phyloP scores from a whole-genome alignment of 768 basidiomycete species.

The Exidia glandulosa region DNA sequence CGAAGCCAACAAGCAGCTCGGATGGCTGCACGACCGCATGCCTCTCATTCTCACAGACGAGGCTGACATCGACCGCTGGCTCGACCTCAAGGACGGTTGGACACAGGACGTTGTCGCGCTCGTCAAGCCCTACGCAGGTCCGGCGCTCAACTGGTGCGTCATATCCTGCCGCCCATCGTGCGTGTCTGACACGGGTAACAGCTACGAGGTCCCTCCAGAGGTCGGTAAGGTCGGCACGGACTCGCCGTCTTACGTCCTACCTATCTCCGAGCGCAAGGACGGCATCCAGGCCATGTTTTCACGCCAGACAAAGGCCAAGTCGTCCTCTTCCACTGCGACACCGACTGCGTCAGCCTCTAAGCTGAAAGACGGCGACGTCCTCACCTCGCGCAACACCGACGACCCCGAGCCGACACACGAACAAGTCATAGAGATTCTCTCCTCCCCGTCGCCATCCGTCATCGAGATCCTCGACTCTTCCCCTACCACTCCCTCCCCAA shows the following conservation, averaged over 20 bases:
- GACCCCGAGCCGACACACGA: too few relatives aligned
- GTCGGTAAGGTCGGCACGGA: conserved; percentile 85
- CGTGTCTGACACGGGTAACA: too few relatives aligned
- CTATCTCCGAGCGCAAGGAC: conserved; percentile 67
- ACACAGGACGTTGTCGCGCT: conserved; percentile 44
- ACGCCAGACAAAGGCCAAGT: conserved; percentile 25
- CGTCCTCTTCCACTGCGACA: not conserved
- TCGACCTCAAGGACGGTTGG: conserved; percentile 68
- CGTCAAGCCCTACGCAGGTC: conserved; percentile 49
- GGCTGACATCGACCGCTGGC: conserved; percentile 59
- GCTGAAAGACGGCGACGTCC: not conserved
- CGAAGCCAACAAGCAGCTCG: conserved; percentile 50
- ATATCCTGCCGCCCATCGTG: too few relatives aligned
- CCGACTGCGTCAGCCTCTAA: not conserved
- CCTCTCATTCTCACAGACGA: conserved; percentile 64
- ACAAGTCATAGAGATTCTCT: too few relatives aligned
- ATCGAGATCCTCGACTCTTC: not conserved
- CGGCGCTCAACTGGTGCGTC: conserved; percentile 63
- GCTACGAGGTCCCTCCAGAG: conserved; percentile 83
- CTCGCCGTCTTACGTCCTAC: conserved; percentile 71
- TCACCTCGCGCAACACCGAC: not conserved
- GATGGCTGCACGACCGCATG: conserved; percentile 87
- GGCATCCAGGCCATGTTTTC: conserved; percentile 79
- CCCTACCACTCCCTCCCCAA: not conserved
- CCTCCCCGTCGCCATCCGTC: too few relatives aligned